A percentile compares a stretch with the other conserved stretches of the same genome.
phyloP scores from a whole-genome alignment of 805 yeast species.

The Starmerella vaccinii region DNA sequence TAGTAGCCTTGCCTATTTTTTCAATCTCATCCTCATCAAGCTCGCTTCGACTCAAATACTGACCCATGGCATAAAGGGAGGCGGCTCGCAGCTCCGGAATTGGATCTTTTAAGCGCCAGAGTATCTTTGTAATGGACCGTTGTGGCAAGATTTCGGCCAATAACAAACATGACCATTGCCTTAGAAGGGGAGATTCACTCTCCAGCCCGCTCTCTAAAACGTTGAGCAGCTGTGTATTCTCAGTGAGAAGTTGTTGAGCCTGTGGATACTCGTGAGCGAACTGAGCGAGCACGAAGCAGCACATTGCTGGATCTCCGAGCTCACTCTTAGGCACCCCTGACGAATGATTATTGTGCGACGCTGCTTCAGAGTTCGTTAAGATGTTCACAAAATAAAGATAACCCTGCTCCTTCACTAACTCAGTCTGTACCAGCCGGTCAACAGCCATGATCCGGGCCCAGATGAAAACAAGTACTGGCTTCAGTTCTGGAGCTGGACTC shows the following conservation, averaged over 20 bases:
- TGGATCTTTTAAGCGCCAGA: constrained; percentile 64
- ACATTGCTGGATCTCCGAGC: constrained; percentile 63
- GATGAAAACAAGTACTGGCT: constrained; percentile 86
- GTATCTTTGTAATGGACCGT: constrained; percentile 35
- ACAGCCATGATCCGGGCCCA: constrained; percentile 98
- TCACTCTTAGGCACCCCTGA: background rate
- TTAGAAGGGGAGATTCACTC: constrained; percentile 70
- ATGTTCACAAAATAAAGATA: constrained; percentile 78
- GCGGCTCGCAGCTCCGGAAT: constrained; percentile 93
- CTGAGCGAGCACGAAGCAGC: constrained; percentile 78
- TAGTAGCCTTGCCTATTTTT: constrained; percentile 49
- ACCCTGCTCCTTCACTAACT: constrained; percentile 82
- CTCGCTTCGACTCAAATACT: constrained; percentile 41
- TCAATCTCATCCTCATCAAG: constrained; percentile 28
- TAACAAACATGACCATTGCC: constrained; percentile 80
- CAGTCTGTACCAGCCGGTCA: constrained; percentile 83
- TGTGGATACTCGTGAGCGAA: constrained; percentile 70
- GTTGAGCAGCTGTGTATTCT: constrained; percentile 51
- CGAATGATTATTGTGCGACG: background rate
- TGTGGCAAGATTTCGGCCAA: constrained; percentile 16
- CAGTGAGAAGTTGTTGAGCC: constrained; percentile 73
- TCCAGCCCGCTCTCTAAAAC: constrained; percentile 50
- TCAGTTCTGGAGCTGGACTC: constrained; percentile 89
- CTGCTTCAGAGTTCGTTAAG: constrained; percentile 32
- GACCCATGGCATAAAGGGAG: constrained; percentile 59